Evolutionary conservation across 495 filamentous ascomycete genomes (phyloP), one percentile per base, ranked within the genome.

Genomic region (Penicillium macrosclerotiorum): DNA sequence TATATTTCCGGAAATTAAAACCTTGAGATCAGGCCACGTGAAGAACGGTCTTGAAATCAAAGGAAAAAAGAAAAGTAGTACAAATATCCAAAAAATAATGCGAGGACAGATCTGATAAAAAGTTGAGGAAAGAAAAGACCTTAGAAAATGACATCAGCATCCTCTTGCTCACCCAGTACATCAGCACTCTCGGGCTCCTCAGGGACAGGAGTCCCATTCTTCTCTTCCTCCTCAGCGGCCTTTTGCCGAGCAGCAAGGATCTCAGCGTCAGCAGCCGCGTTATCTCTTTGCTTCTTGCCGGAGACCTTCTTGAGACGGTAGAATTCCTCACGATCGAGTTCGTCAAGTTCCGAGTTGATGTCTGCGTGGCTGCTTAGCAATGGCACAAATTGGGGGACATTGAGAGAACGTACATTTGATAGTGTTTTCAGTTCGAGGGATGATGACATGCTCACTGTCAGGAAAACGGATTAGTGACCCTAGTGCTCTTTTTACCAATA

Each of bases 271-370:
- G 79, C 80, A 8, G 78, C 83, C 3, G 86, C 87, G 13, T 64
- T 83, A 43, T 95, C 91, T 54, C 89, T 72, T 61, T 94, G 87
- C 62, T 98, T 98, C 73, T 96, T 96, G 58, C 78, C 80, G n/a
- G 89, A 89, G 17, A 96, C 92, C 76, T 99, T 99, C 75, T 97
- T 99, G 57, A 99, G 72, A 39, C 93, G 82, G 67, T 95, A 98
- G 69, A 99, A 99, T 58, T 99, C 93, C 66, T 99, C 93, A 72
- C 93, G 79, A 73, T 99, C 93, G 30, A 99, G 75, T 72, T 99
- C 93, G 63, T 99, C 93, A 12, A 99, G 83, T 63, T 99, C 93
- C 8, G 90, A 95, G 72, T 96, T 99, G 79, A 99, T 99, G 62
- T 98, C 85, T 88, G 29, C 12, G 14, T 18, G 13, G 12, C 20